Evolutionary conservation across 2,329 filamentous ascomycete genomes (phyloP).

Genomic region (Nigrospora sphaerica): DNA sequence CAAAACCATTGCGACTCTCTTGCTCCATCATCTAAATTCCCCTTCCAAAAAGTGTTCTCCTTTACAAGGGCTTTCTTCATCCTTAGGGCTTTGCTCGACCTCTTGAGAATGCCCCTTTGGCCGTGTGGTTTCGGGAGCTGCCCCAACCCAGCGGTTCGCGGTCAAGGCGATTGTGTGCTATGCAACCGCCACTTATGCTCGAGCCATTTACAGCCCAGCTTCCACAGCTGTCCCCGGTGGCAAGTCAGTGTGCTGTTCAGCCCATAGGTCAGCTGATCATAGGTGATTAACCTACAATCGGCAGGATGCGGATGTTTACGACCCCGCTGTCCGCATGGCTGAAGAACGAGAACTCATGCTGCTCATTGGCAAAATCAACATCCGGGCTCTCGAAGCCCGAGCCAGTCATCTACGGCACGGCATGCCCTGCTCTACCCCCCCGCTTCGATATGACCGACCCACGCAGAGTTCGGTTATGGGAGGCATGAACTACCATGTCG

Average conservation of each 20-base stretch:
- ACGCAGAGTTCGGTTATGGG: conserved; percentile 31
- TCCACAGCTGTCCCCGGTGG: conserved; percentile 28
- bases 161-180: conserved; percentile 27
- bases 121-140: conserved; percentile 24
- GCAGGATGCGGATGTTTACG: conserved; percentile 27
- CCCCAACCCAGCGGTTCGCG: conserved; percentile 24
- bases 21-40: no score
- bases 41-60: no score
- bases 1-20: no score
- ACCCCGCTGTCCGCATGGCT: conserved; percentile 23
- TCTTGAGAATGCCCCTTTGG: conserved; percentile 23
- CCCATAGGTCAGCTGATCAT: conserved; percentile 6
- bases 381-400: conserved; percentile 24
- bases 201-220: conserved; percentile 20
- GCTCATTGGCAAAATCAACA: conserved; percentile 27
- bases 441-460: conserved; percentile 26
- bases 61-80: no score
- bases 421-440: conserved; percentile 24
- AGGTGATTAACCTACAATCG: neutral
- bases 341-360: conserved; percentile 24
- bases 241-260: conserved; percentile 20
- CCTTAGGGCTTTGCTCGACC: no score
- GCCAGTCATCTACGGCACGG: conserved; percentile 27
- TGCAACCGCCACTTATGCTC: conserved; percentile 30
- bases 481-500: conserved; percentile 36